Conservation (phyloP, 2,329 filamentous ascomycete species). For the Hirsutella minnesotensis region DNA sequence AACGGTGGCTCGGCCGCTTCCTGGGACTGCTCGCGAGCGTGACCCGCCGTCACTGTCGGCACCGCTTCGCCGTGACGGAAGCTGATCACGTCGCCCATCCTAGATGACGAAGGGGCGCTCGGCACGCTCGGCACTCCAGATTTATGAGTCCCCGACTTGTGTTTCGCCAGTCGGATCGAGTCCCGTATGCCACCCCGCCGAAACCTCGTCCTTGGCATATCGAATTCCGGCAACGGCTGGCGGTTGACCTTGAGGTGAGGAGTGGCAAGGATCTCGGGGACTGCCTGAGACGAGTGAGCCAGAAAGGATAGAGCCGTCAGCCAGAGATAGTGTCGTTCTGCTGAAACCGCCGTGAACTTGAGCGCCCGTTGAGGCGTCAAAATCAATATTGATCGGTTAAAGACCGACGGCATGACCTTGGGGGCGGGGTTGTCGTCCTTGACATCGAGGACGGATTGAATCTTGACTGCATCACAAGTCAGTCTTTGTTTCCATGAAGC, state of each 20-base stretch:
- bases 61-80: conserved; percentile 29
- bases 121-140: conserved; percentile 35
- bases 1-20: conserved; percentile 60
- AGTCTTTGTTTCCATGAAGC: conserved; percentile 10
- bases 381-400: conserved; percentile 91
- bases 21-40: conserved; percentile 35
- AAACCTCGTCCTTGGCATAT: conserved; percentile 33
- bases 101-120: conserved; percentile 22
- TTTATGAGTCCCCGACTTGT: conserved; percentile 39
- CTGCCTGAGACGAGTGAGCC: conserved; percentile 72
- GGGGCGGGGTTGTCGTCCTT: conserved; percentile 85
- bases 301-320: conserved; percentile 89
- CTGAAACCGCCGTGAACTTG: conserved; percentile 78
- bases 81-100: conserved; percentile 22
- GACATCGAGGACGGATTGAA: conserved; percentile 94
- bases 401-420: conserved; percentile 53
- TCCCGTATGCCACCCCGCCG: conserved; percentile 59
- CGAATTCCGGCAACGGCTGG: conserved; percentile 37
- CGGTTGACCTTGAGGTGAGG: conserved; percentile 29
- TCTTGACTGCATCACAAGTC: conserved; percentile 52
- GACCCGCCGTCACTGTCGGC: conserved; percentile 20
- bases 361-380: conserved; percentile 85
- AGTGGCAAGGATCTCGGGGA: conserved; percentile 57
- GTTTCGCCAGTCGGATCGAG: conserved; percentile 81
- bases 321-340: conserved; percentile 90